Evolutionary conservation across 164 flowering plant species (phyloP), one percentile per base, ranked within the genome.

Genomic region (Amborella trichopoda): DNA sequence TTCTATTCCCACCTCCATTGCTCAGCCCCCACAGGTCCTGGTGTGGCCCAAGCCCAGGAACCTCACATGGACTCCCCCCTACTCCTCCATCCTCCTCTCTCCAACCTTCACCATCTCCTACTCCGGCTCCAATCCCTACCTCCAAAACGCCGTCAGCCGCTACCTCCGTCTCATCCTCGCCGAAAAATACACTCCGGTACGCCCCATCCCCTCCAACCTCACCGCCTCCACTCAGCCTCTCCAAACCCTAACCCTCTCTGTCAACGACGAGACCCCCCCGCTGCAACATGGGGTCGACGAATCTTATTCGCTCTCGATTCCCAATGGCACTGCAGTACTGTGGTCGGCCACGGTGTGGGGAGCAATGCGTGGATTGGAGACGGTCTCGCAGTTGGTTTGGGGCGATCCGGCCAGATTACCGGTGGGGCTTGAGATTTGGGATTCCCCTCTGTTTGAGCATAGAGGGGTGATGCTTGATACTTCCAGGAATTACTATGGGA

Each of bases 291-390:
- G 75, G 34, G 79, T 65, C 4, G 51, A 76, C 50, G 88, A 83
- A 51, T 68, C 88, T 17, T 83, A 83, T 67, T 45, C 61, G 14
- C 78, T 83, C 30, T 26, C 40, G 14, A 55, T 83, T 60, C 77
- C 82, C n/a, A n/a, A n/a, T n/a, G n/a, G n/a, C n/a, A n/a, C 59
- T 0, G 89, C 83, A 14, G 40, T 37, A 27, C 47, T 88, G n/a
- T 56, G 65, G 10, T 81, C 94, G 0, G 53, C 4, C 26, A 83
- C 91, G 3, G 66, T 54, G 11, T 83, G 96, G 94, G 96, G 89
- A 1, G 94, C 94, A 11, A 83, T 88, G 82, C 44, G 94, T 27
- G 96, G 96, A 5, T 74, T 88, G 10, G 96, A 88, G 69, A 79
- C 86, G 5, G 79, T 90, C 59, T 83, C 94, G 1, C 98, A 90